A percentile compares a stretch with the other conserved stretches of the same genome.
Conservation (phyloP, 805 yeast species). For the Metschnikowia peoriensis region DNA sequence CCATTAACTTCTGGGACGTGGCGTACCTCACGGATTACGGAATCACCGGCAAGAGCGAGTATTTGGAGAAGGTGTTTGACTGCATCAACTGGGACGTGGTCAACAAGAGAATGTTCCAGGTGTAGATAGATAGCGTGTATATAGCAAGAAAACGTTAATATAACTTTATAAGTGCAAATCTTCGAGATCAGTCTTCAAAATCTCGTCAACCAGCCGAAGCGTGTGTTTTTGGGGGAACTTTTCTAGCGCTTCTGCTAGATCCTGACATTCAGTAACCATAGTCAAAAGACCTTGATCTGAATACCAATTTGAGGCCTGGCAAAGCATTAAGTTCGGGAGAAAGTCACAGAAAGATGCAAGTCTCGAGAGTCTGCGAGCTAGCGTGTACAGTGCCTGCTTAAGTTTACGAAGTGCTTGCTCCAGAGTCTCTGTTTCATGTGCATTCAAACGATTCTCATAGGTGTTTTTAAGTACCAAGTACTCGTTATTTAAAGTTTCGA, state of each 20-base stretch:
- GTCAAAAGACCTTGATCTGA: conserved; percentile 26
- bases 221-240: background rate
- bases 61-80: conserved; percentile 72
- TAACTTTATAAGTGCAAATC: background rate
- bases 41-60: conserved; percentile 65
- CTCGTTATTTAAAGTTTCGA: conserved; percentile 15
- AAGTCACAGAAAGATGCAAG: conserved; percentile 25
- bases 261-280: conserved; percentile 30
- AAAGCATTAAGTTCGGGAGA: conserved; percentile 31
- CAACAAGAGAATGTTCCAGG: conserved; percentile 47
- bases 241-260: conserved; percentile 15
- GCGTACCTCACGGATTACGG: conserved; percentile 89
- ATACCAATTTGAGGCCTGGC: conserved; percentile 39
- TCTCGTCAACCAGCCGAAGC: conserved; percentile 3
- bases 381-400: conserved; percentile 2
- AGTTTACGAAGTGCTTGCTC: conserved; percentile 19
- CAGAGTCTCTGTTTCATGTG: conserved; percentile 10
- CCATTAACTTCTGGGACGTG: conserved; percentile 83
- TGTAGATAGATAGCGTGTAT: conserved; percentile 19
- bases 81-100: conserved; percentile 82
- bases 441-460: conserved; percentile 7
- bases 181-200: conserved; percentile 1
- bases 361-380: conserved; percentile 7
- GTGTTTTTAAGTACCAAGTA: conserved; percentile 15
- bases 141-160: conserved; percentile 5